Conservation (phyloP, 768 basidiomycete species). For the Fibroporia radiculosa region DNA sequence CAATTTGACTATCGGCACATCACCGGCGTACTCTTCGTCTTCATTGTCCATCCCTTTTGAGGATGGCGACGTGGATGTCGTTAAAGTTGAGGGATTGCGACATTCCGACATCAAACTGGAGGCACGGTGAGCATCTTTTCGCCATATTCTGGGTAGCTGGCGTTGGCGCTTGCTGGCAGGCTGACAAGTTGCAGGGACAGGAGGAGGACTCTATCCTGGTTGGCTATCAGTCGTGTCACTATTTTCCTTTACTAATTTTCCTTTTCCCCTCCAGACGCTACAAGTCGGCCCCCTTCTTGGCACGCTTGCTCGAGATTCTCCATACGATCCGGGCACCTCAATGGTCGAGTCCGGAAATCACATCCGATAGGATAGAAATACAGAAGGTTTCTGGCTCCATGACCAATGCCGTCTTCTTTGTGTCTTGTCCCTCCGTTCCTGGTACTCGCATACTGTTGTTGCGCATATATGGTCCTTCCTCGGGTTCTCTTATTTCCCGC, state of each 20-base stretch:
- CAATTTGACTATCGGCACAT: conserved; percentile 13
- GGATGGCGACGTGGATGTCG: conserved; percentile 32
- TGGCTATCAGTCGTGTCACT: conserved; percentile 29
- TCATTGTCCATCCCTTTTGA: conserved; percentile 29
- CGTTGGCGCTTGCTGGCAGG: conserved; percentile 17
- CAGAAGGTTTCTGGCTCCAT: conserved; percentile 84
- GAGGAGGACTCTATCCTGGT: conserved; percentile 22
- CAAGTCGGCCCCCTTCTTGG: conserved; percentile 48
- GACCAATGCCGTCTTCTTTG: conserved; percentile 96
- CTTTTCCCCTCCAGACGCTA: conserved; percentile 42
- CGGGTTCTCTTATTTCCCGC: conserved; percentile 81
- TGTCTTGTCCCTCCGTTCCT: conserved; percentile 56
- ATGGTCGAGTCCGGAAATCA: conserved; percentile 46
- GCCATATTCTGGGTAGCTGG: conserved; percentile 7
- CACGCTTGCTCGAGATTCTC: conserved; percentile 48
- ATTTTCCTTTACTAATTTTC: conserved; percentile 24
- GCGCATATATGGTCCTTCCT: conserved; percentile 88
- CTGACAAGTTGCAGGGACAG: conserved; percentile 16
- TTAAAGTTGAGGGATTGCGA: conserved; percentile 50
- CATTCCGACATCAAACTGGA: conserved; percentile 51
- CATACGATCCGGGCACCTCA: conserved; percentile 45
- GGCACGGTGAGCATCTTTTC: conserved; percentile 52
- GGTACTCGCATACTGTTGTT: conserved; percentile 65
- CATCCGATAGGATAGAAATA: conserved; percentile 46
- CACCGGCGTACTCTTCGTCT: conserved; percentile 22